Evolutionary conservation across 441 rosid species (phyloP), one percentile per base, ranked within the genome.

Genomic region (Capsella rubella): DNA sequence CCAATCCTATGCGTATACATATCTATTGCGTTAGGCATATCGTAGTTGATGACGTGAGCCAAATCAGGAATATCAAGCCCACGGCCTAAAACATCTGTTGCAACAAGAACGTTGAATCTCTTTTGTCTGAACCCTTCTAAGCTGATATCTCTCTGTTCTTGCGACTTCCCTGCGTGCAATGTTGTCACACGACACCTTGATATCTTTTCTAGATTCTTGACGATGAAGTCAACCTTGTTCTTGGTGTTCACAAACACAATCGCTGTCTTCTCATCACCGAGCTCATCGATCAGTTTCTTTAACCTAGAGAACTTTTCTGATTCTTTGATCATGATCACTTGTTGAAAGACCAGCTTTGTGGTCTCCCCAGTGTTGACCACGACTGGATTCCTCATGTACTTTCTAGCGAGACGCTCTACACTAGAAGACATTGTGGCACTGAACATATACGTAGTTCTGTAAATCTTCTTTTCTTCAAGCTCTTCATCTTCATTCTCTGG

Each of bases 401-500:
- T 94, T 81, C 95, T 87, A 3, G 97, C 97, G n/a, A 94, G 92
- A 47, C 99, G 75, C 84, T 94, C 99, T 37, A 92, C 95, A 12
- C 92, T 89, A 25, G 90, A 86, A 16, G 92, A 95, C 99, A 90
- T 89, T 0, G 97, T 90, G 47, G 97, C 97, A 78, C 94, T 94
- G 40, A 92, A 92, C 99, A 94, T 94, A 71, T 94, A 94, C 14
- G 94, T 87, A 4, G 95, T 92, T 39, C 94, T 85, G 74, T 94
- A 94, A 65, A 92, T 90, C 89, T 71, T 94, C 76, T 89, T 92
- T 64, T 81, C 92, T 32, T 91, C 96, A 6, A 93, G 96, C 79
- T 89, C 97, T 70, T 91, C 97, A 79, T 93, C 96, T 72, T 93
- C 97, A 76, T 93, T 93, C 80, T 90, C 95, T 0, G 97, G 97